Percentiles rank a stretch among this genome's conserved stretches.
phyloP scores from a whole-genome alignment of 495 filamentous ascomycete genomes.

The Filosporella fistucella region DNA sequence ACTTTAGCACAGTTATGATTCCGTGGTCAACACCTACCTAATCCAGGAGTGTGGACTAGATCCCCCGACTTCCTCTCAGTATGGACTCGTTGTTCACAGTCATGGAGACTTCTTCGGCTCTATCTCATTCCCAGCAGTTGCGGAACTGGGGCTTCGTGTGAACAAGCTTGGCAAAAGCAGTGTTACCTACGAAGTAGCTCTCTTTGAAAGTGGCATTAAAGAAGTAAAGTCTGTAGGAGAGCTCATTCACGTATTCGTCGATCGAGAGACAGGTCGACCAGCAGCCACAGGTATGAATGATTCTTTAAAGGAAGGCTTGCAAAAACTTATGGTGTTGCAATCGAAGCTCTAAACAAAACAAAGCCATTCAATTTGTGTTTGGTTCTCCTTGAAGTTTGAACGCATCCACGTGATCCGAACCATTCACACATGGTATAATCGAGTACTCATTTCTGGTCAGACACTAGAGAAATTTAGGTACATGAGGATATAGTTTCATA shows the following conservation, averaged over 20 bases:
- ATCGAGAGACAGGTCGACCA: constrained; percentile 66
- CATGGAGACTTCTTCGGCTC: constrained; percentile 81
- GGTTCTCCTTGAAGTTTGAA: too few species aligned
- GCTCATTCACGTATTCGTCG: constrained; percentile 86
- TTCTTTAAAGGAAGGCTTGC: constrained; percentile 48
- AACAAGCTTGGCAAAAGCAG: constrained; percentile 81
- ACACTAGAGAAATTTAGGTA: too few species aligned
- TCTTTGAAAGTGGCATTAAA: constrained; percentile 75
- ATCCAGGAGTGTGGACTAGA: constrained; percentile 73
- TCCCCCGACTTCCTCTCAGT: constrained; percentile 63
- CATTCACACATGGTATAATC: too few species aligned
- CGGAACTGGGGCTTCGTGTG: constrained; percentile 79
- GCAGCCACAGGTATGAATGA: constrained; percentile 52
- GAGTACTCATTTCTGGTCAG: too few species aligned
- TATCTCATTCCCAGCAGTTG: constrained; percentile 74
- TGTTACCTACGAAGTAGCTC: constrained; percentile 87
- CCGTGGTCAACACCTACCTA: constrained; percentile 85
- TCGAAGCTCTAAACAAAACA: constrained; percentile 7
- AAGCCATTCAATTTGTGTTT: too few species aligned
- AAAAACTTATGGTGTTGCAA: constrained; percentile 19
- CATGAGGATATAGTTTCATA: too few species aligned
- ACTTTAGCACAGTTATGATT: constrained; percentile 71
- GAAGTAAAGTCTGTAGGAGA: constrained; percentile 79
- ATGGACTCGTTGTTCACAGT: constrained; percentile 78
- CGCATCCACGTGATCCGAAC: too few species aligned